Evolutionary conservation across 164 flowering plant genomes (phyloP), one percentile per base, ranked within the genome.

Genomic region (Vitis rupestris): DNA sequence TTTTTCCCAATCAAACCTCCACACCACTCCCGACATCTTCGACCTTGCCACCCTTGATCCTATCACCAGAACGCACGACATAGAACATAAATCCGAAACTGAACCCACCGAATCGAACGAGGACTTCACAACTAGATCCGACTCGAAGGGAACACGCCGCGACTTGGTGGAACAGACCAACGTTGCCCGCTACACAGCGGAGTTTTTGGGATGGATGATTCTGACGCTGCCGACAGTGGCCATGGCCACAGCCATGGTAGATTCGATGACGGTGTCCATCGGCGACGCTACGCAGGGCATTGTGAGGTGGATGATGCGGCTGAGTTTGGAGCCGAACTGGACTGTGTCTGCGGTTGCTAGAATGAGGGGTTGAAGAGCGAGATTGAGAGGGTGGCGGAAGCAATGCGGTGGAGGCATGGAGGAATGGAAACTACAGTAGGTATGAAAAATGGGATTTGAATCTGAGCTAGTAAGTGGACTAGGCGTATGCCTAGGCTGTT

Each of bases 211-310:
- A 72, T 94, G 99, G 54, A 92, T 58, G 37, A 91, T 83, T 15
- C 89, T 95, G 48, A 94, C 82, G 23, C 94, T 97, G 1, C 99
- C 99, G 8, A 92, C 84, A 16, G 91, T 76, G 7, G 97, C 97
- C 95, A 94, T 90, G 65, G 95, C 80, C 9, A 88, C 83, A 37
- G 97, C 97, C 97, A 94, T 92, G 70, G 82, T 68, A 9, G 97
- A 73, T 65, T 94, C 97, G 0, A 97, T 87, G 48, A 92, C 97
- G 10, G 97, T 91, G 82, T 94, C 99, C 97, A 92, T 92, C 0
- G 99, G 99, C 14, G 99, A 94, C 10, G 97, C 70, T 17, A 94
- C 92, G 63, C 90, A 85, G 0, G 99, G 97, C 48, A 79, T 78
- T 2, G 94, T 78, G 16, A 94, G 90, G 5, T 69, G 30, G 68